These are phyloP conservation scores for Fomitopsis serialis DNA, from an alignment of 768 basidiomycete genomes.

Conservation along the genomic window DNA sequence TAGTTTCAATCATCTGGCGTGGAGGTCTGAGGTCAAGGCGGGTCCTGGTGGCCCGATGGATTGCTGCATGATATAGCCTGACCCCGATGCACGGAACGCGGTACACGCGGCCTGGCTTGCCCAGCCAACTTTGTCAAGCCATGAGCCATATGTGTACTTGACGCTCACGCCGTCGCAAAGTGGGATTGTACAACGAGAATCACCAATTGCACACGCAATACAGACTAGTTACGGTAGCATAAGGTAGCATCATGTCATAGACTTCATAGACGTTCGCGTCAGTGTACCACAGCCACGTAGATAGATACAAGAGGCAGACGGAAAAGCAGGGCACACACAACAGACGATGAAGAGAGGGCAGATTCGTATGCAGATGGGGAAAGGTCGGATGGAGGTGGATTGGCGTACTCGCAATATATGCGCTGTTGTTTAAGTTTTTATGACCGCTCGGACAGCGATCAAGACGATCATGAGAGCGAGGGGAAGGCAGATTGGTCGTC, in stretches of 20 bases:
- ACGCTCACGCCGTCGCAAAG: no score
- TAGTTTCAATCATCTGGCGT: constrained; percentile 61
- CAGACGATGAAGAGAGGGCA: constrained; percentile 9
- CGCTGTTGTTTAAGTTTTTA: neutral
- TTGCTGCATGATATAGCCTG: no score
- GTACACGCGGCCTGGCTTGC: no score
- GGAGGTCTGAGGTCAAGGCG: no score
- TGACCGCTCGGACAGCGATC: neutral
- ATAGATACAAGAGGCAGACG: constrained; percentile 14
- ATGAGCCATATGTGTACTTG: no score
- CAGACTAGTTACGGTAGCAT: constrained; percentile 19
- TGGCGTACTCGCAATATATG: neutral
- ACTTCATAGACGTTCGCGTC: constrained; percentile 15
- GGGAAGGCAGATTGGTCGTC: constrained; percentile 88
- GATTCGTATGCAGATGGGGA: constrained; percentile 11
- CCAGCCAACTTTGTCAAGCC: no score
- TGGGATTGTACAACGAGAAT: neutral
- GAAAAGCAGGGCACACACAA: constrained; percentile 11
- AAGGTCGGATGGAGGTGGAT: neutral
- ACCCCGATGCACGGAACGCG: no score
- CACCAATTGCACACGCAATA: constrained; percentile 5
- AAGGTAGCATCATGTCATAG: constrained; percentile 18
- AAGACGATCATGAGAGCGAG: constrained; percentile 52
- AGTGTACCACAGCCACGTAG: constrained; percentile 4
- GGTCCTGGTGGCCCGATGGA: no score